These are phyloP conservation scores for Glycyrrhiza uralensis DNA, from an alignment of 306 rosid genomes.

Conservation along the genomic window DNA sequence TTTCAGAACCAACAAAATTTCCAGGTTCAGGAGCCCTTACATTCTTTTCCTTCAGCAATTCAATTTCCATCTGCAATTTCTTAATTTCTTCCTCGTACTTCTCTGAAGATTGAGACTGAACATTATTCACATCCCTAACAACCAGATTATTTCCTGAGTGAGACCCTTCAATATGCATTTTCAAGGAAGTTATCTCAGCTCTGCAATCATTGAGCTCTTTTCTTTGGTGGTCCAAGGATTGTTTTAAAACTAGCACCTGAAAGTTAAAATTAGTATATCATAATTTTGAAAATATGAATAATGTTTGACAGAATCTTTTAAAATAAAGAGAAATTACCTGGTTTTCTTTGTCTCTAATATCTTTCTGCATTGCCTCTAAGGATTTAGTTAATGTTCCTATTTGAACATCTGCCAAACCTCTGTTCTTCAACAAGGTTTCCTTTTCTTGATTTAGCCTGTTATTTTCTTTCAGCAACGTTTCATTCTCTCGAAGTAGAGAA, in stretches of 20 bases:
- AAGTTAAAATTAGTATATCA: slow-evolving; percentile 28
- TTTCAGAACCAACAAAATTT: slow-evolving; percentile 37
- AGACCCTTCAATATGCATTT: slow-evolving; percentile 79
- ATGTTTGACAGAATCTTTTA: slow-evolving; percentile 26
- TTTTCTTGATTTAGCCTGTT: slow-evolving; percentile 64
- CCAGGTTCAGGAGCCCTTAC: slow-evolving; percentile 37
- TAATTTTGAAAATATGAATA: slow-evolving; percentile 4
- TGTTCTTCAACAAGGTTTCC: slow-evolving; percentile 54
- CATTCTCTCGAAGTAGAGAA: slow-evolving; percentile 62
- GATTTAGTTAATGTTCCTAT: slow-evolving; percentile 66
- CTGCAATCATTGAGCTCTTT: slow-evolving; percentile 77
- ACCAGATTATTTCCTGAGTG: slow-evolving; percentile 39
- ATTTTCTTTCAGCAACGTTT: slow-evolving; percentile 55
- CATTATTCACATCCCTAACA: slow-evolving; percentile 42
- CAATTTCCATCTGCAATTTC: slow-evolving; percentile 70
- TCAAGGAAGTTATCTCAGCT: slow-evolving; percentile 86
- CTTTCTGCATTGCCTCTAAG: slow-evolving; percentile 75
- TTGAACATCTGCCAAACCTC: slow-evolving; percentile 66
- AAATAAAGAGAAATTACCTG: slow-evolving; percentile 48
- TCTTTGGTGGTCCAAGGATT: slow-evolving; percentile 73
- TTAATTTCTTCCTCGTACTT: slow-evolving; percentile 78
- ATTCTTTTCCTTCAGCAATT: slow-evolving; percentile 50
- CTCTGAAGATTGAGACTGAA: slow-evolving; percentile 51
- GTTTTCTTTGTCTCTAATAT: slow-evolving; percentile 77
- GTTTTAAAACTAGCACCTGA: slow-evolving; percentile 75